Evolutionary conservation across 371 early-diverging fungal species (phyloP).

Genomic region (Encephalitozoon romaleae): DNA sequence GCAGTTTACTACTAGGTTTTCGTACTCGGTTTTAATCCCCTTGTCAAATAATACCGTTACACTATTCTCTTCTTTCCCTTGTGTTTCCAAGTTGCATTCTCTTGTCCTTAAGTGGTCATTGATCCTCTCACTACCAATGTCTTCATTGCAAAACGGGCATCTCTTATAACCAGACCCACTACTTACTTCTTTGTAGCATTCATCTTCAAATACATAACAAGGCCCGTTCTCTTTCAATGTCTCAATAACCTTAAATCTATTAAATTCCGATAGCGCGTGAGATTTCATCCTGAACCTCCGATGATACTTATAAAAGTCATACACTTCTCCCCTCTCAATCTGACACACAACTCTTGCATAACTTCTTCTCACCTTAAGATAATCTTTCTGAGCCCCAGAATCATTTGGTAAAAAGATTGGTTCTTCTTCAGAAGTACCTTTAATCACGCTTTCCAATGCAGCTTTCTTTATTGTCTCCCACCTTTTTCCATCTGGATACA

Average conservation of each 20-base stretch:
- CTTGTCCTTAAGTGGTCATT: background rate
- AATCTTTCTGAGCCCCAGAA: background rate
- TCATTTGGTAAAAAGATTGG: background rate
- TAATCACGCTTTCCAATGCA: background rate
- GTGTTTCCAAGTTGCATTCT: background rate
- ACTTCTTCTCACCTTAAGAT: background rate
- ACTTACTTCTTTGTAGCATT: background rate
- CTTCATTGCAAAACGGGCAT: constrained; percentile 9
- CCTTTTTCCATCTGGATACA: background rate
- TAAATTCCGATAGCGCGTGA: background rate
- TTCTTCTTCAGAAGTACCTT: background rate
- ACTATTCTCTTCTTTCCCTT: background rate
- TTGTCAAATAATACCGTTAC: constrained; percentile 12
- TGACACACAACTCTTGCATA: background rate
- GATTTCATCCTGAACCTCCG: background rate
- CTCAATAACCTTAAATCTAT: background rate
- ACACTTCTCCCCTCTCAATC: background rate
- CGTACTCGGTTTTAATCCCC: background rate
- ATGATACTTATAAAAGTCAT: background rate
- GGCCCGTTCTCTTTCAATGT: background rate
- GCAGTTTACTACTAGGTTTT: background rate
- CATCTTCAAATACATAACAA: background rate
- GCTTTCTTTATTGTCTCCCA: background rate
- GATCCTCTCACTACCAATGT: background rate
- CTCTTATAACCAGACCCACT: background rate